A percentile compares a stretch with the other conserved stretches of the same genome.
Evolutionary conservation across 148 eudicot genomes (phyloP).

Genomic region (Rhododendron ovatum): DNA sequence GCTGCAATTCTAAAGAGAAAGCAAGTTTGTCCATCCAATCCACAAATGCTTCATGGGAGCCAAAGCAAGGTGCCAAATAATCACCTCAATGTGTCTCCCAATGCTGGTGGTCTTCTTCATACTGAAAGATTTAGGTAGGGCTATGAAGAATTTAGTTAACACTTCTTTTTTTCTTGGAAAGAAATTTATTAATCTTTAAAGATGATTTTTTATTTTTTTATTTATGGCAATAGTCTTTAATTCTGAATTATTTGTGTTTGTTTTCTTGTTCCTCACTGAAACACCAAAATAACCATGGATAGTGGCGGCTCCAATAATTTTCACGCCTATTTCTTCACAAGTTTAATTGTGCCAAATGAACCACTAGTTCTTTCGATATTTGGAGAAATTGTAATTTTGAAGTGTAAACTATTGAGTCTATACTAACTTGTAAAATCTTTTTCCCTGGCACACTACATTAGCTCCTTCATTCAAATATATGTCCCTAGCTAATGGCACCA

Average conservation of each 20-base stretch:
- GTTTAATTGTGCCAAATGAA: background rate
- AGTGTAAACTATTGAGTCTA: background rate
- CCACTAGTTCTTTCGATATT: background rate
- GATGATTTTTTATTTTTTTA: background rate
- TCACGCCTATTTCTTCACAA: background rate
- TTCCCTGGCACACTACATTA: background rate
- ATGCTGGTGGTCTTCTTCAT: conserved; percentile 24
- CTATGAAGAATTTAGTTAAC: background rate
- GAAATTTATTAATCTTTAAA: too few relatives aligned
- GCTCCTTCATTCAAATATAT: background rate
- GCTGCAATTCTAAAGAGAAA: conserved; percentile 86
- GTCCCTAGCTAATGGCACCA: background rate
- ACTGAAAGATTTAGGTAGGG: conserved; percentile 65
- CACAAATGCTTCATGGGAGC: conserved; percentile 61
- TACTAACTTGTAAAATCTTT: background rate
- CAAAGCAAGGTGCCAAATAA: conserved; percentile 24
- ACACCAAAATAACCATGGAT: background rate
- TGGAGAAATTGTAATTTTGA: background rate
- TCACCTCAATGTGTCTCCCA: conserved; percentile 20
- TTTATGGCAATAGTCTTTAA: background rate
- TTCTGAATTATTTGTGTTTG: background rate
- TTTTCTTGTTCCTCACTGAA: background rate
- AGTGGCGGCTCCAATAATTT: background rate
- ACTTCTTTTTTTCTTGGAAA: background rate
- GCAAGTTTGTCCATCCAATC: conserved; percentile 52